Evolutionary conservation across 441 rosid species (phyloP).

Genomic region (Jatropha multifida): DNA sequence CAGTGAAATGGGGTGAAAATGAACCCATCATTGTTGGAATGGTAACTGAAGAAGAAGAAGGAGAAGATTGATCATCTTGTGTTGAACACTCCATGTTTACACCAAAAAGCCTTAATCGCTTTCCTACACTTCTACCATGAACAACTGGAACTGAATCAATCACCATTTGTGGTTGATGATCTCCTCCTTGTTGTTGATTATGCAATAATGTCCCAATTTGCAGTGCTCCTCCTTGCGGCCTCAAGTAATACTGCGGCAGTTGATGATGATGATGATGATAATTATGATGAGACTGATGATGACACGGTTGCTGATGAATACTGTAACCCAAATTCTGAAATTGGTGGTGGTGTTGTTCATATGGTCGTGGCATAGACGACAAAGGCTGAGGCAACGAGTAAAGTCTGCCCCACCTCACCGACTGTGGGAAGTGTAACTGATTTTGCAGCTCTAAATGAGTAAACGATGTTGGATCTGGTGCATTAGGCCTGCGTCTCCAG

Average conservation of each 20-base stretch:
- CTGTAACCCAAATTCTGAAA: slow-evolving; percentile 36
- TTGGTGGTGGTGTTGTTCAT: slow-evolving; percentile 28
- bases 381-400: slow-evolving; percentile 45
- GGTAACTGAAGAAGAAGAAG: slow-evolving; percentile 26
- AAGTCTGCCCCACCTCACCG: slow-evolving; percentile 49
- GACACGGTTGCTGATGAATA: slow-evolving; percentile 32
- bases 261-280: slow-evolving; percentile 28
- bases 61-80: slow-evolving; percentile 30
- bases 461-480: slow-evolving; percentile 44
- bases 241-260: slow-evolving; percentile 39
- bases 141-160: slow-evolving; percentile 63
- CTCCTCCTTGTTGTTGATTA: slow-evolving; percentile 23
- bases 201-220: slow-evolving; percentile 33
- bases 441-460: slow-evolving; percentile 43
- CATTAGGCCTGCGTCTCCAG: slow-evolving; percentile 82
- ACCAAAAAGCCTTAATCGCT: slow-evolving; percentile 65
- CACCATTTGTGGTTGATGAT: slow-evolving; percentile 36
- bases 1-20: slow-evolving; percentile 29
- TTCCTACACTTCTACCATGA: slow-evolving; percentile 49
- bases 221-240: slow-evolving; percentile 35
- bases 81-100: slow-evolving; percentile 67
- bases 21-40: slow-evolving; percentile 32
- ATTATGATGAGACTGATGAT: not conserved
- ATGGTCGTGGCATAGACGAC: slow-evolving; percentile 27
- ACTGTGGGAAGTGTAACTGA: slow-evolving; percentile 47